Conservation (phyloP, 2,329 filamentous ascomycete genomes). For the Venturia asperata region DNA sequence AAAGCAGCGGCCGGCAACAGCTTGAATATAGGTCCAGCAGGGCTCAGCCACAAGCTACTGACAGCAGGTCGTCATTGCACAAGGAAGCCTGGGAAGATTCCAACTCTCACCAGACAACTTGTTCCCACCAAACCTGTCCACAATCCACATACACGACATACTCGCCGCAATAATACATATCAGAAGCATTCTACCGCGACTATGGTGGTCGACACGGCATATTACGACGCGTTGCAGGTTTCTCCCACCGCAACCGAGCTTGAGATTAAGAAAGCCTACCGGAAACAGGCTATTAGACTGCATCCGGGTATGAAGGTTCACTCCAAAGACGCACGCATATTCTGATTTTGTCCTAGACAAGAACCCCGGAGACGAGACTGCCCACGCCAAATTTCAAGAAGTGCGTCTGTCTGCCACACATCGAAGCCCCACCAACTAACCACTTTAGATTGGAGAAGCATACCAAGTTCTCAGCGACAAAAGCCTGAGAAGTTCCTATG, state of each 20-base stretch:
- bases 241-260: slow-evolving; percentile 77
- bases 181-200: not conserved
- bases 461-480: slow-evolving; percentile 80
- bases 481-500: slow-evolving; percentile 83
- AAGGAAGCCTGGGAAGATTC: not conserved
- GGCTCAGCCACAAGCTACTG: not conserved
- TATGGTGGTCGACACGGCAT: slow-evolving; percentile 83
- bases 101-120: not conserved
- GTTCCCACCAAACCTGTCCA: not conserved
- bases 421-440: slow-evolving; percentile 16
- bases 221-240: slow-evolving; percentile 83
- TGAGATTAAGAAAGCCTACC: slow-evolving; percentile 95
- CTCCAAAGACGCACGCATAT: slow-evolving; percentile 13
- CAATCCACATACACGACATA: not conserved
- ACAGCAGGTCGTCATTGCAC: not conserved
- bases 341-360: slow-evolving; percentile 58
- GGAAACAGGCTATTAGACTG: slow-evolving; percentile 83
- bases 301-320: slow-evolving; percentile 60
- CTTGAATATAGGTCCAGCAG: not conserved
- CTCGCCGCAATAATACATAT: not conserved
- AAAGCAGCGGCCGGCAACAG: not conserved
- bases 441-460: slow-evolving; percentile 55
- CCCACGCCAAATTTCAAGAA: slow-evolving; percentile 88
- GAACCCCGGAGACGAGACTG: slow-evolving; percentile 91
- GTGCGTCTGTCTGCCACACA: slow-evolving; percentile 41